phyloP scores from a whole-genome alignment of 768 basidiomycete genomes.

The Leccinum truebloodii region DNA sequence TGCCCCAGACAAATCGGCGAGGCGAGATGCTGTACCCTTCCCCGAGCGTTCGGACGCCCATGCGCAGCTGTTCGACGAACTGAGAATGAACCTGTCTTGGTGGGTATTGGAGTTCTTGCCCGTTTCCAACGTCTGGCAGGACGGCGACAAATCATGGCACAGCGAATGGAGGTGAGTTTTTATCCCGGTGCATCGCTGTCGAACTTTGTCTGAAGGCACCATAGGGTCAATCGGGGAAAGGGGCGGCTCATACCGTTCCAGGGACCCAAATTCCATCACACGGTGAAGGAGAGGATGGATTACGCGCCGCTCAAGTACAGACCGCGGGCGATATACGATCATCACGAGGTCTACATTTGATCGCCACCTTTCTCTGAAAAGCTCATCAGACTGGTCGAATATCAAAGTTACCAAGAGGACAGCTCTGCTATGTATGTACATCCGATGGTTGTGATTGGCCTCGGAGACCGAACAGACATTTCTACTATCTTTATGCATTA shows the following conservation, averaged over 20 bases:
- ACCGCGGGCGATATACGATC: constrained; percentile 56
- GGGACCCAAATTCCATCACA: constrained; percentile 60
- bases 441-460: neutral
- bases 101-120: constrained; percentile 75
- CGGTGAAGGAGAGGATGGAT: constrained; percentile 60
- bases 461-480: no score
- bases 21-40: neutral
- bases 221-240: constrained; percentile 49
- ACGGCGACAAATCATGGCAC: constrained; percentile 55
- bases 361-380: neutral
- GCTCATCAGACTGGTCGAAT: neutral
- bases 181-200: neutral
- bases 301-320: constrained; percentile 50
- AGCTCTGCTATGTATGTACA: no score
- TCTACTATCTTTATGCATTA: neutral
- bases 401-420: no score
- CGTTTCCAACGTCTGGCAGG: constrained; percentile 54
- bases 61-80: constrained; percentile 53
- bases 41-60: constrained; percentile 33
- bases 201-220: constrained; percentile 1
- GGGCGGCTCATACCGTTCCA: constrained; percentile 52
- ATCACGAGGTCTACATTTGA: constrained; percentile 45
- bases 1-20: neutral
- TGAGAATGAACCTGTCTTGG: constrained; percentile 53
- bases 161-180: constrained; percentile 53